These are phyloP conservation scores for Eucalyptus cloeziana DNA, from an alignment of 345 rosid genomes.

Conservation along the genomic window DNA sequence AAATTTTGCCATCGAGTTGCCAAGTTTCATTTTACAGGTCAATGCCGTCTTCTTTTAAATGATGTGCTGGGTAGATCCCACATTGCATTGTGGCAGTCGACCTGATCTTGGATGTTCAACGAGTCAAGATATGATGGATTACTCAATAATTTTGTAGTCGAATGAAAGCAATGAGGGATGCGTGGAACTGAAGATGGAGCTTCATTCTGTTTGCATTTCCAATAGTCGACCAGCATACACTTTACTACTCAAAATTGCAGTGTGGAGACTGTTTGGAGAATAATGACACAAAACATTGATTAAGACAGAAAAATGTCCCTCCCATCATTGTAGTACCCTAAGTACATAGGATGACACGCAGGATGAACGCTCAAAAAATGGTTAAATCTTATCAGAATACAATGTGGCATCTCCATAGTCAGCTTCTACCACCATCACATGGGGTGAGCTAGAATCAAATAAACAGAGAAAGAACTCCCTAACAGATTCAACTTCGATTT, in stretches of 20 bases:
- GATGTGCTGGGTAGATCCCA: not conserved
- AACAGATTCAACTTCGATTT: not conserved
- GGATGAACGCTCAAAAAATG: not conserved
- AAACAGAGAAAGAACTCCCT: not conserved
- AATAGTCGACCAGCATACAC: not conserved
- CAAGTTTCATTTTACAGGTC: not conserved
- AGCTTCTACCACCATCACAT: not conserved
- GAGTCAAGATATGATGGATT: not conserved
- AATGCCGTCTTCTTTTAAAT: not conserved
- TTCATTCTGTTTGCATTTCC: not conserved
- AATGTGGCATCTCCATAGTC: not conserved
- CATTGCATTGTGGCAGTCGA: not conserved
- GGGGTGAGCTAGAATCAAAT: not conserved
- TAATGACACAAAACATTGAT: not conserved
- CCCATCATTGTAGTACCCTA: not conserved
- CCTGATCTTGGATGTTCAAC: not conserved
- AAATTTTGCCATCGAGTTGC: not conserved
- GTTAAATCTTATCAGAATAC: not conserved
- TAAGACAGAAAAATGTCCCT: not conserved
- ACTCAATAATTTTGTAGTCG: not conserved
- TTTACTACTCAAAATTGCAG: not conserved
- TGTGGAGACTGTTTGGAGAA: not conserved
- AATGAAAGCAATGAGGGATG: not conserved
- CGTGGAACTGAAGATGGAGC: not conserved
- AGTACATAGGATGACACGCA: not conserved